Percentiles rank a stretch among this genome's conserved stretches.
These are phyloP conservation scores for Climacium dendroides DNA, from an alignment of 225 moss, liverwort and hornwort species.

Conservation along the genomic window DNA sequence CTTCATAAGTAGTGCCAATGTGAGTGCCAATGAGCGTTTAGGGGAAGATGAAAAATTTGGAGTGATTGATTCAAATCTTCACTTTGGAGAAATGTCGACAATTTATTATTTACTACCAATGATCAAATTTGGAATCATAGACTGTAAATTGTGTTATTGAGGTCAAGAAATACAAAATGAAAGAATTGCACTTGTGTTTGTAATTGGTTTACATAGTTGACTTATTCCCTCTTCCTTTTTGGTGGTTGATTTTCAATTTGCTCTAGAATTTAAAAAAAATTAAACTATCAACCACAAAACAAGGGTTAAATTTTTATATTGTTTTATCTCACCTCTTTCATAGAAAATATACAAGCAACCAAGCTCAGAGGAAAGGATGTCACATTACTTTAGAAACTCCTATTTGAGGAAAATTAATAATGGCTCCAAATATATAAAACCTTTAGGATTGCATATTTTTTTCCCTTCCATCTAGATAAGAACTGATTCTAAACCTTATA, in stretches of 20 bases:
- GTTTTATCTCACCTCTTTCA: not conserved
- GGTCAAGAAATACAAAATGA: not conserved
- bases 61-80: not conserved
- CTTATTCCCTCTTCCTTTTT: not conserved
- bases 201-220: not conserved
- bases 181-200: fast-evolving
- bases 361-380: fast-evolving
- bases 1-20: not conserved
- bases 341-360: not conserved
- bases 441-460: not conserved
- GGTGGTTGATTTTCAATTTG: not conserved
- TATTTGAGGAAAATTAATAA: not conserved
- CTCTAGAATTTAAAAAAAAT: too few relatives aligned
- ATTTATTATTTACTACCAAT: not conserved
- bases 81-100: not conserved
- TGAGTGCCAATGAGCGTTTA: not conserved
- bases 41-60: not conserved
- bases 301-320: not conserved
- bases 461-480: not conserved
- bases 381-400: not conserved
- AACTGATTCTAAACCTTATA: not conserved
- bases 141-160: not conserved
- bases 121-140: not conserved
- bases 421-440: not conserved
- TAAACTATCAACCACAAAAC: not conserved